Base-by-base conservation (phyloP, 352 stramenopile genomes). In the Globisporangium mamillatum region DNA sequence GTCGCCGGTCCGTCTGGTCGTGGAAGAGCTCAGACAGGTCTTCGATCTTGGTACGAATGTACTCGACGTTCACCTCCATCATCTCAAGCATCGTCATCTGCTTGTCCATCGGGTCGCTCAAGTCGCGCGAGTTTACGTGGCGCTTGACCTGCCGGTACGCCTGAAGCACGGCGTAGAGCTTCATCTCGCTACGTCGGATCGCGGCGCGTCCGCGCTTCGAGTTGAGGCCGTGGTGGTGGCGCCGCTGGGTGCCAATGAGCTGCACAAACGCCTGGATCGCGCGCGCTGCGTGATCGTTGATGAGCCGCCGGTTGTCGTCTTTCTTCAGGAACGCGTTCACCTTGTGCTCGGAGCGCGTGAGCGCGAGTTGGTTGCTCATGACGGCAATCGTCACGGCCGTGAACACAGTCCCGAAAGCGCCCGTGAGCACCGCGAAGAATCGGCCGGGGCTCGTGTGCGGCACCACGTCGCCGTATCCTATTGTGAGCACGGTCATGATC, bases 21-120 rank as follows among this genome's bases (percentile, higher is more conserved):
- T 85, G 77, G 57, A 85, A 81, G 52, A 80, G 72, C 64, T 84
- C 69, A 20, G 79, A 79, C 18, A 93, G 67, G 48, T 90, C 81
- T 71, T 93, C 82, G 60, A 93, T 89, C 69, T 90, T 90, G 53
- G 80, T 90, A 54, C 84, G 82, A 44, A 93, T 90, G 67, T 93
- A 89, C 74, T 91, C 84, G 61, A 92, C 81, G 63, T 93, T 92
- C 27, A 92, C 86, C 57, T 93, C 84, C 83, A 93, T 90, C 82
- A 90, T 92, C 71, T 93, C 86, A 25, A 93, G 77, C 84, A 93
- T 90, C 25, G 82, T 91, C 82, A 93, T 88, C 66, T 93, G 84
- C 65, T 86, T 86, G 76, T 93, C 86, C 74, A 91, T 89, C 52
- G 83, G 79, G 60, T 93, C 86, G 54, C 77, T 90, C 56, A 88